Base-by-base conservation (phyloP, 2,329 filamentous ascomycete species). In the Byssothecium circinans region DNA sequence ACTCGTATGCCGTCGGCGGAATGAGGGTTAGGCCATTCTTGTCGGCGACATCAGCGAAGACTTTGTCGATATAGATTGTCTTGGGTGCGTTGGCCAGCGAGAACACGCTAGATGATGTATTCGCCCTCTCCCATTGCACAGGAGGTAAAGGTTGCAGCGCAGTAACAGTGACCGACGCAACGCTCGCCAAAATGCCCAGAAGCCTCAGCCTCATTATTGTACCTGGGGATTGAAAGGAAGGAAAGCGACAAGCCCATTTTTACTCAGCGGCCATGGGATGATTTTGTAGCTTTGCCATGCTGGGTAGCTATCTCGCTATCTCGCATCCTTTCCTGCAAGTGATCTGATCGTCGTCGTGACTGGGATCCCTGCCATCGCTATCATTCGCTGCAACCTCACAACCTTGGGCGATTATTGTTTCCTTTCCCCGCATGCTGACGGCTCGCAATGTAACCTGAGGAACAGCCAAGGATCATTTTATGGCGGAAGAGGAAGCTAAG, bases 11-110 rank as follows among this genome's bases (percentile, higher is more conserved):
- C 0, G 73, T 75, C 0, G 79, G 79, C 1, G 79, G 79, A 35
- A 81, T 80, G 8, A 80, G 67, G 0, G 77, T 81, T 22, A 80
- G 58, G 1, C 78, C 78, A 41, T 73, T 63, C 0, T 66, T 64
- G 45, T 81, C 79, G 7, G 61, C 66, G 25, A 52, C 56, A 1
- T 65, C 56, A 0, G 75, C 72, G 38, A 80, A 74, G 1, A 47
- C 51, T 0, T 54, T 50, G 3, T 74, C 60, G 8, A 81, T 71
- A 46, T 75, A 80, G 23, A 78, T 70, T 3, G 59, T 70, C 35
- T 57, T 62, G 8, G 58, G 45, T 2, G 48, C 43, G 11, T 57
- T 43, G 19, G 20, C 41, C 22, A 64, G 41, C 7, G 56, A 59
- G 52, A 71, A 70, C 2, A 50, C 45, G 3, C 42, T 29, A 17